Conservation (phyloP, 169 alveolate species). For the Plasmodium ovale region DNA sequence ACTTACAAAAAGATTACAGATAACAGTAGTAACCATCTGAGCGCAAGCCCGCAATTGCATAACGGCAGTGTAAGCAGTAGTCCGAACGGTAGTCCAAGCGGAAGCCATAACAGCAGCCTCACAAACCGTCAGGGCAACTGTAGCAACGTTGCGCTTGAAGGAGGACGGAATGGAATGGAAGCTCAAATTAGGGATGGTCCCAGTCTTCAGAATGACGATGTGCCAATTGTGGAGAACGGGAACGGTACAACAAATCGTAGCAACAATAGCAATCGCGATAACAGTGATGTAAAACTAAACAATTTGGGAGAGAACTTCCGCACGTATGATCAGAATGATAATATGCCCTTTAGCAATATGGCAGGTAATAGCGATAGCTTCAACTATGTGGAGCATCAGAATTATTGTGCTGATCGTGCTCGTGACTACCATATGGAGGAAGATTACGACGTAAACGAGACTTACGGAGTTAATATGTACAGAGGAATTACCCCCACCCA, state of each 20-base stretch:
- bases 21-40: slow-evolving; percentile 5
- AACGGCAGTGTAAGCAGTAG: too few relatives aligned
- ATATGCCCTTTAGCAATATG: neutral
- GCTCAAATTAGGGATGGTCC: too few relatives aligned
- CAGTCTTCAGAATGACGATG: too few relatives aligned
- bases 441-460: neutral
- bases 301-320: neutral
- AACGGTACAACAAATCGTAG: neutral
- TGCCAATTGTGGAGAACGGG: neutral
- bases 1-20: slow-evolving; percentile 3
- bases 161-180: neutral
- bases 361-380: neutral
- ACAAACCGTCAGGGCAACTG: neutral
- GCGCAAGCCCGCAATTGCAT: too few relatives aligned
- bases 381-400: neutral
- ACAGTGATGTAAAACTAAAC: neutral
- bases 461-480: slow-evolving; percentile 3
- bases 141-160: neutral
- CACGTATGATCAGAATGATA: neutral
- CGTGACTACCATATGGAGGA: slow-evolving; percentile 2
- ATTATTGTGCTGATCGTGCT: neutral
- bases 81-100: neutral
- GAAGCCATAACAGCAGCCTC: neutral
- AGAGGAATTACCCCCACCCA: neutral
- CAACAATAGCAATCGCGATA: neutral